Conservation (phyloP, 2,329 filamentous ascomycete species). For the Fusarium sp. region DNA sequence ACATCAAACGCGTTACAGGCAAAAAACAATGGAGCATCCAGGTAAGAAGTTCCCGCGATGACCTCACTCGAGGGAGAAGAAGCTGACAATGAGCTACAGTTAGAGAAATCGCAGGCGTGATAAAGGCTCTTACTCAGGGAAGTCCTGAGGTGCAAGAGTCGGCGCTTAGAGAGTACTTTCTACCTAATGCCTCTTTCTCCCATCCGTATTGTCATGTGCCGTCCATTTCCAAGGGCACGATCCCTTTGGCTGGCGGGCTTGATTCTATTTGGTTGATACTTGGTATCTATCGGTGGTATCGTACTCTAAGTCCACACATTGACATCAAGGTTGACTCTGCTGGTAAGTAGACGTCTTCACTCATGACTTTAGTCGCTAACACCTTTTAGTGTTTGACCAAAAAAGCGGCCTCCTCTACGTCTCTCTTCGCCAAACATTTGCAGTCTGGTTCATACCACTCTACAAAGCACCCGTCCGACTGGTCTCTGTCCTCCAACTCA, state of each 20-base stretch:
- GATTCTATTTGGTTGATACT: constrained; percentile 76
- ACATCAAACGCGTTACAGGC: neutral
- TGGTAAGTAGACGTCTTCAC: constrained; percentile 51
- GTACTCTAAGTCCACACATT: constrained; percentile 82
- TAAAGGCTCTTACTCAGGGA: constrained; percentile 76
- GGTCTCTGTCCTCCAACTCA: constrained; percentile 75
- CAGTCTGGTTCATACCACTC: constrained; percentile 82
- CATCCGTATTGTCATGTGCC: constrained; percentile 84
- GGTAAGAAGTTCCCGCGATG: constrained; percentile 45
- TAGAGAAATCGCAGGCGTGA: constrained; percentile 73
- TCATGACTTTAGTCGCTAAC: neutral
- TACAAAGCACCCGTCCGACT: constrained; percentile 76
- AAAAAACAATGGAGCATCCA: constrained; percentile 54
- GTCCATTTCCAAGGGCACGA: constrained; percentile 56
- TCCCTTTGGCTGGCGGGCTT: constrained; percentile 57
- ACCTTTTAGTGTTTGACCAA: constrained; percentile 72
- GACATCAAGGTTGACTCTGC: constrained; percentile 73
- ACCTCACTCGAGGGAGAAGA: neutral
- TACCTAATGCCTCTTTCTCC: constrained; percentile 76
- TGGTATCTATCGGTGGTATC: constrained; percentile 85
- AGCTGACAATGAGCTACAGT: constrained; percentile 47
- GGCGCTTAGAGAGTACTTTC: constrained; percentile 79
- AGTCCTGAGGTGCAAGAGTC: constrained; percentile 73
- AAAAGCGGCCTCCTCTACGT: constrained; percentile 77
- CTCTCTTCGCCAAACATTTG: constrained; percentile 79